A percentile compares a stretch with the other conserved stretches of the same genome.
phyloP scores from a whole-genome alignment of 352 stramenopile genomes.

The Pythium brassicae region DNA sequence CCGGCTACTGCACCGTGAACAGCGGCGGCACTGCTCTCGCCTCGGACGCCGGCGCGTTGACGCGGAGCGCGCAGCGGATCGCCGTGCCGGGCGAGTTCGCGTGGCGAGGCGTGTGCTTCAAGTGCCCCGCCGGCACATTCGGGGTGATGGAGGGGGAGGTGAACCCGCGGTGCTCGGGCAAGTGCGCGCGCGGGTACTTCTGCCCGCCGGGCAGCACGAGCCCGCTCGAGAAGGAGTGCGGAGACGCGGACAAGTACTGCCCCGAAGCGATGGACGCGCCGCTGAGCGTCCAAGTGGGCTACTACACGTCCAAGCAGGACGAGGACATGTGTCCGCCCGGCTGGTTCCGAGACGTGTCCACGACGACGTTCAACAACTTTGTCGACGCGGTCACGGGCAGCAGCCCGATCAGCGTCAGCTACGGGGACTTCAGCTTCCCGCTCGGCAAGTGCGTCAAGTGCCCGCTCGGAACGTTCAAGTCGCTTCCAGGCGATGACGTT shows the following conservation, averaged over 20 bases:
- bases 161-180: constrained; percentile 42
- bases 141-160: constrained; percentile 36
- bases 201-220: constrained; percentile 49
- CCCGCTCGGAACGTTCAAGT: constrained; percentile 72
- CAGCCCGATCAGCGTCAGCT: constrained; percentile 49
- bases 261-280: constrained; percentile 24
- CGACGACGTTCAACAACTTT: constrained; percentile 24
- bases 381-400: constrained; percentile 36
- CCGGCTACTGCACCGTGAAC: constrained; percentile 31
- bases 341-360: constrained; percentile 22
- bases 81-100: constrained; percentile 52
- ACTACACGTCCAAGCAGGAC: constrained; percentile 43
- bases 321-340: constrained; percentile 33
- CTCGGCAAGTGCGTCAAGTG: constrained; percentile 57
- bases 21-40: background rate
- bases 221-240: constrained; percentile 41
- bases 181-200: constrained; percentile 65
- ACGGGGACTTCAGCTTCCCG: constrained; percentile 48
- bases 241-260: constrained; percentile 42
- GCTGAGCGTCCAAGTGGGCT: constrained; percentile 24
- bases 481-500: constrained; percentile 29
- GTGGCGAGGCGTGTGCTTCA: constrained; percentile 46
- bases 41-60: constrained; percentile 9
- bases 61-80: constrained; percentile 22
- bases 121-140: constrained; percentile 63